Evolutionary conservation across 805 yeast genomes (phyloP).

Genomic region (Blastobotrys terrestris): DNA sequence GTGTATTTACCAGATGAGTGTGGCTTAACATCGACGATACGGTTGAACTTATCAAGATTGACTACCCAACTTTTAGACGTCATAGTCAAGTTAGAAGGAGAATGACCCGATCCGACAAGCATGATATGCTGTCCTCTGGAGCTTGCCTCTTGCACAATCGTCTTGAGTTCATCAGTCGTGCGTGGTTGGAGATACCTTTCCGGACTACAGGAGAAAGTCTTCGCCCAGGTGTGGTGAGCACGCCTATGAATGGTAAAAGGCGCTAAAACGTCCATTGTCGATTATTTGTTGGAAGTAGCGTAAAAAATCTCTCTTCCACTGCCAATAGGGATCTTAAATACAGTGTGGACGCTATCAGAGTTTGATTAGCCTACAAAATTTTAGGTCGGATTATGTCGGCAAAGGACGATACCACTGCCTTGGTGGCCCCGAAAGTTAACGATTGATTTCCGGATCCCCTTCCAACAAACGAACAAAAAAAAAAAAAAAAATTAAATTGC

Average conservation of each 20-base stretch:
- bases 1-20: conserved; percentile 41
- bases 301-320: too few relatives aligned
- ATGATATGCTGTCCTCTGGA: conserved; percentile 56
- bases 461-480: too few relatives aligned
- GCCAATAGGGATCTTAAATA: background rate
- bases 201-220: conserved; percentile 74
- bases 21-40: conserved; percentile 35
- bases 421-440: too few relatives aligned
- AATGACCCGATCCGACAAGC: conserved; percentile 90
- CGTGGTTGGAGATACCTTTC: conserved; percentile 74
- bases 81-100: conserved; percentile 88
- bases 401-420: too few relatives aligned
- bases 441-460: too few relatives aligned
- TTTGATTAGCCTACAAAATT: too few relatives aligned
- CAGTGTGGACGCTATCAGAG: too few relatives aligned
- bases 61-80: conserved; percentile 75
- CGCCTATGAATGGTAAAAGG: background rate
- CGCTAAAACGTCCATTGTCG: background rate
- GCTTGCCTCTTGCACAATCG: conserved; percentile 62
- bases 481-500: too few relatives aligned
- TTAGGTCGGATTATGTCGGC: too few relatives aligned
- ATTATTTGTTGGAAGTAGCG: background rate
- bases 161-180: conserved; percentile 58
- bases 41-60: conserved; percentile 69
- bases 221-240: conserved; percentile 79